Evolutionary conservation across 495 filamentous ascomycete species (phyloP).

Genomic region (Aspergillus homomorphus): DNA sequence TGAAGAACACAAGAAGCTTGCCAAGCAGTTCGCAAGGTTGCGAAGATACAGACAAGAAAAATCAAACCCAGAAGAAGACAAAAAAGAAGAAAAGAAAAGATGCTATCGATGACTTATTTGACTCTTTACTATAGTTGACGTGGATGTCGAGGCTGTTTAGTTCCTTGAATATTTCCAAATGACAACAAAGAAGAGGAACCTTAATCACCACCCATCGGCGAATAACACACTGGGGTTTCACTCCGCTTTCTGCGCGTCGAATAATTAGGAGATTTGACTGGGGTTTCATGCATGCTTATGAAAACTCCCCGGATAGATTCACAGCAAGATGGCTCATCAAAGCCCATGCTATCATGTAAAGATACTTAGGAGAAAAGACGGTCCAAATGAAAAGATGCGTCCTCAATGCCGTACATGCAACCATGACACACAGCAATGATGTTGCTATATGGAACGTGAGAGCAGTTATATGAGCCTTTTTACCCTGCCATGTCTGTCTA

Average conservation of each 20-base stretch:
- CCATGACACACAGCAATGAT: constrained; percentile 72
- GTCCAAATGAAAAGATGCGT: constrained; percentile 98
- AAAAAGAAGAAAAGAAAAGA: constrained; percentile 51
- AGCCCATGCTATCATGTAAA: constrained; percentile 88
- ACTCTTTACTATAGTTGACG: constrained; percentile 41
- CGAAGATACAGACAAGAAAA: background rate
- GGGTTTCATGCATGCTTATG: background rate
- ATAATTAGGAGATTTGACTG: too few species aligned
- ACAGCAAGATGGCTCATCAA: constrained; percentile 73
- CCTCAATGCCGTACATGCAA: constrained; percentile 76
- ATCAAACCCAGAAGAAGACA: constrained; percentile 22
- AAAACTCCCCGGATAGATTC: constrained; percentile 47
- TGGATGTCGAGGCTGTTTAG: background rate
- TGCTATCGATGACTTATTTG: constrained; percentile 63
- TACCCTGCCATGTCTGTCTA: constrained; percentile 15
- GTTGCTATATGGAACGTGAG: constrained; percentile 64
- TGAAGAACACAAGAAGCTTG: background rate
- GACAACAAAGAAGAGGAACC: background rate
- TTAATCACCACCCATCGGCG: background rate
- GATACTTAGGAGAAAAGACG: constrained; percentile 94
- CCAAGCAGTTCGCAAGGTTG: background rate
- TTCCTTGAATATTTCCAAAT: background rate
- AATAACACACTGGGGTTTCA: background rate
- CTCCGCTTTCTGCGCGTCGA: background rate
- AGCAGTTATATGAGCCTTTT: constrained; percentile 49